Conservation (phyloP, 768 basidiomycete species). For the Tulasnella sp. region DNA sequence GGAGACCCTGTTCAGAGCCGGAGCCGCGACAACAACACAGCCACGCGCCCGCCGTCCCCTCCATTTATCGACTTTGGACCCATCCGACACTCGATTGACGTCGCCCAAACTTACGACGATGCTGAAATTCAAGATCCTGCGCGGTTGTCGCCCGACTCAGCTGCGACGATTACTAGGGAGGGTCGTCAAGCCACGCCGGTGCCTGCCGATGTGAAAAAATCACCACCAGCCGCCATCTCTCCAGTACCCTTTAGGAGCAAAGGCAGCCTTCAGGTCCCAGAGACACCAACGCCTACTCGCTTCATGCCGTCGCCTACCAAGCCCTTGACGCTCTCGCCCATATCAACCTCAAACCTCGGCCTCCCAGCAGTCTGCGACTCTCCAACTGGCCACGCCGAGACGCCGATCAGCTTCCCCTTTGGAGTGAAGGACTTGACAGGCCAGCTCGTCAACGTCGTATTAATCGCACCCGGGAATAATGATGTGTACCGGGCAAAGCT, state of each 20-base stretch:
- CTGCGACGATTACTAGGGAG: background rate
- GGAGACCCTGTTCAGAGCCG: background rate
- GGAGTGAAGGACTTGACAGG: background rate
- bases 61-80: background rate
- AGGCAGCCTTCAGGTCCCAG: background rate
- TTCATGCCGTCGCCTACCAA: background rate
- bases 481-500: background rate
- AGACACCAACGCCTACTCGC: background rate
- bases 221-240: background rate
- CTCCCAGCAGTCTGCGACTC: background rate
- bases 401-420: background rate
- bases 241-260: background rate
- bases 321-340: background rate
- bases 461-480: background rate
- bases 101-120: background rate
- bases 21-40: background rate
- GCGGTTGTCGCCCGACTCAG: background rate
- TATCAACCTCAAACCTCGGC: background rate
- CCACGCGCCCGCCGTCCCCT: background rate
- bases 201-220: background rate
- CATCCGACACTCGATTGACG: background rate
- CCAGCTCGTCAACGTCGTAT: background rate
- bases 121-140: background rate
- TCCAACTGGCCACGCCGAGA: background rate
- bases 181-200: background rate